These are phyloP conservation scores for Solanum chmielewskii DNA, from an alignment of 257 asterid genomes.

Conservation along the genomic window DNA sequence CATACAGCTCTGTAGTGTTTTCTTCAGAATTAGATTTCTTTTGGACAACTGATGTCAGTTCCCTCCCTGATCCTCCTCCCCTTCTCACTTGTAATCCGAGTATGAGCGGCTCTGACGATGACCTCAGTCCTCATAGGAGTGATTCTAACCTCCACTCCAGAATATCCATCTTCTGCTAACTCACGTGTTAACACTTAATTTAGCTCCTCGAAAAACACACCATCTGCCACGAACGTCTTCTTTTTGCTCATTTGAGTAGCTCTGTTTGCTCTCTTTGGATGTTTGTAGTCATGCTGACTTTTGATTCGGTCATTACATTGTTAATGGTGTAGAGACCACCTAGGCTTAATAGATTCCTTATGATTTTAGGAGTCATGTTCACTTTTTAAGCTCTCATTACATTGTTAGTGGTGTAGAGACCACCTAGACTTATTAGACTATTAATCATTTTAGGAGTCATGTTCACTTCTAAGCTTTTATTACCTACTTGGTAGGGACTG, in stretches of 20 bases:
- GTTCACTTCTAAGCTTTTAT: not conserved
- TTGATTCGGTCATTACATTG: not conserved
- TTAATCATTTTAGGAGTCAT: not conserved
- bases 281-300: not conserved
- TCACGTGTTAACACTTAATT: slow-evolving; percentile 41
- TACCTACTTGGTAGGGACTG: not conserved
- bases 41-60: slow-evolving; percentile 36
- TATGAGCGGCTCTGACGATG: slow-evolving; percentile 41
- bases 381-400: not conserved
- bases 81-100: slow-evolving; percentile 35
- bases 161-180: slow-evolving; percentile 46
- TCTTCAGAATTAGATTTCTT: slow-evolving; percentile 35
- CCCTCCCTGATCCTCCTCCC: slow-evolving; percentile 40
- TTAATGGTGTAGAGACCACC: not conserved
- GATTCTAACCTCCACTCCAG: slow-evolving; percentile 47
- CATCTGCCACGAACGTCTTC: slow-evolving; percentile 49
- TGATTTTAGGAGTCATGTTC: not conserved
- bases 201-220: slow-evolving; percentile 38
- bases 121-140: slow-evolving; percentile 43
- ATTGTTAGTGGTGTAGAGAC: not conserved
- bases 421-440: not conserved
- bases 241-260: slow-evolving; percentile 30
- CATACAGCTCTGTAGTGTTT: slow-evolving; percentile 43
- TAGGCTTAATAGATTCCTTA: not conserved
- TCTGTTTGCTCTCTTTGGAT: not conserved